Evolutionary conservation across 1,284 basidiomycete species (phyloP), one percentile per base, ranked within the genome.

Genomic region (Porogramme epimiltina): DNA sequence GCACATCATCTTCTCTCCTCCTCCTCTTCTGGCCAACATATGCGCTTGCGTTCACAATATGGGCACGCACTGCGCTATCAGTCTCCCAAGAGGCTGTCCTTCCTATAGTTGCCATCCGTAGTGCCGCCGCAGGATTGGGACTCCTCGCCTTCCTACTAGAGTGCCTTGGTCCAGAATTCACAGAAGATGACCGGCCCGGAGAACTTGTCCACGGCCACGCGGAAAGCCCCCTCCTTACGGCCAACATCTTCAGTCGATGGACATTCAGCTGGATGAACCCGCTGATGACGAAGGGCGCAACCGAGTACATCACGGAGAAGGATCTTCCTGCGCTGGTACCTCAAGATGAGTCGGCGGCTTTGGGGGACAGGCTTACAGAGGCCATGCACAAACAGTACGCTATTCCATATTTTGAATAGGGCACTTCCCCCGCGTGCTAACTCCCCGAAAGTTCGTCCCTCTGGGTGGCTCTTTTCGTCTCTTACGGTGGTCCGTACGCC

Each of bases 1-100:
- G 86, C 15, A 80, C 81, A 9, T 90, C 94, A 0, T 95, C 93
- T 0, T 80, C 89, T 0, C 68, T 85, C 20, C 72, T 95, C 24
- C 80, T 98, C 20, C 71, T 96, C 45, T 95, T 93, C 70, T 96
- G 91, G 88, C 90, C 94, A 0, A 46, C 80, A 3, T 92, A 94
- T 62, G 50, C 82, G 10, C 25, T 80, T 19, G 73, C 75, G 0
- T 64, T 83, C 1, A 63, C 74, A 3, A 67, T 93, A 22, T 85
- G 87, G 78, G 73, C 85, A 0, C 80, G 91, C 3, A 91, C 92
- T 0, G 65, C 76, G 38, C 62, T 80, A 26, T 53, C 57, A 2
- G 60, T 59, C 11, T 65, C 68, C 20, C 61, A 66, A 2, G 62
- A 66, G 2, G 40, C 68, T 0, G 54, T 65, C 0, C 66, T 70